Evolutionary conservation across 805 yeast species (phyloP), one percentile per base, ranked within the genome.

Genomic region (Naumovozyma castellii): DNA sequence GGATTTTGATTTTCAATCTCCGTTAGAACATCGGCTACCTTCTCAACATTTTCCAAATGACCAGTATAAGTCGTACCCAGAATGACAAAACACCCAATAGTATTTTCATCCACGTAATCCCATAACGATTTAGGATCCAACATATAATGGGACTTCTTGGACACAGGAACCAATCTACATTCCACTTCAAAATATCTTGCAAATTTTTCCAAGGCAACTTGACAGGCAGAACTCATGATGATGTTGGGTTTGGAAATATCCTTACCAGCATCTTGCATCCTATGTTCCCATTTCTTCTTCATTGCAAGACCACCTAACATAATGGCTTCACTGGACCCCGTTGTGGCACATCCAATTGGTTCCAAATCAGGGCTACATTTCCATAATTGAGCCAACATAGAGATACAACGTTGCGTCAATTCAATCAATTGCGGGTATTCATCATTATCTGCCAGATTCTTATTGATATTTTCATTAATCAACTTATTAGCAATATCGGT

Each of bases 171-270:
- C 47, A 84, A 61, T 50, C 95, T 71, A 45, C 83, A 74, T 57
- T 87, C 95, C 35, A 87, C 96, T 52, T 87, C 96, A 62, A 87
- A 88, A 65, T 87, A 87, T 37, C 95, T 70, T 13, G 96, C 95
- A 64, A 88, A 88, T 66, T 87, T 87, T 65, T 87, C 96, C 53
- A 88, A 68, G 0, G 95, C 95, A 35, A 88, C 96, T 65, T 87
- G 97, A 40, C 90, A 92, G 61, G 90, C 84, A 27, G 90, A 69
- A 8, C 95, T 94, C 95, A 87, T 86, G 46, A 87, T 64, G 54
- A 87, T 84, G 61, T 87, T 87, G 41, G 96, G 97, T 40, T 73
- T 73, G 18, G 63, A 72, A 37, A 59, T 63, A 37, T 79, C 71
- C 47, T 76, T 74, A 4, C 88, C 88, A 22, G 67, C 68, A 1